phyloP scores from a whole-genome alignment of 2,329 filamentous ascomycete genomes.

The Aspergillus glaucus region DNA sequence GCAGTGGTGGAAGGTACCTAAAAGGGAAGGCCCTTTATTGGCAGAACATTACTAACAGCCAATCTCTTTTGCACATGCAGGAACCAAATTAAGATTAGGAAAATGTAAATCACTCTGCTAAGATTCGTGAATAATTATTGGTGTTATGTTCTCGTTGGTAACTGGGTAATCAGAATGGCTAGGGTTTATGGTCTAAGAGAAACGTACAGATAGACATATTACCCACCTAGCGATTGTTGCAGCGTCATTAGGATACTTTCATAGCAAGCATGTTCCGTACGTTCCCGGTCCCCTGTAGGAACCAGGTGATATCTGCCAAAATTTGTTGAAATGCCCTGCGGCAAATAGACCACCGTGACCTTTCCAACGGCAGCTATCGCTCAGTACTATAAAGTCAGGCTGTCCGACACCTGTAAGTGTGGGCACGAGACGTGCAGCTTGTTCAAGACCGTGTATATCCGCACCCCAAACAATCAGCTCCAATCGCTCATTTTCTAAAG shows the following conservation, averaged over 20 bases:
- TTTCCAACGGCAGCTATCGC: conserved; percentile 43
- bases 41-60: too few species aligned
- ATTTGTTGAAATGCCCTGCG: conserved; percentile 50
- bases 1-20: too few species aligned
- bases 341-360: conserved; percentile 48
- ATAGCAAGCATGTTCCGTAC: background rate
- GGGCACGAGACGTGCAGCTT: conserved; percentile 49
- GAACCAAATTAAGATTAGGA: too few species aligned
- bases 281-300: conserved; percentile 28
- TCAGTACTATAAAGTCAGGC: conserved; percentile 51
- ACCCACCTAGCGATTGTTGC: background rate
- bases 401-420: conserved; percentile 52
- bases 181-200: background rate
- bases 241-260: background rate
- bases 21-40: too few species aligned
- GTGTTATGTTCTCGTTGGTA: too few species aligned
- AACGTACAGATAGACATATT: background rate
- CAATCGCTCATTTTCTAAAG: conserved; percentile 41
- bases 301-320: conserved; percentile 46
- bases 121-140: too few species aligned
- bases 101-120: too few species aligned
- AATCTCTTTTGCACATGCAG: too few species aligned
- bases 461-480: conserved; percentile 53
- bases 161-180: too few species aligned
- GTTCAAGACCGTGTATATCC: conserved; percentile 41